Percentiles rank a stretch among this genome's conserved stretches.
Evolutionary conservation across 306 rosid species (phyloP).

Genomic region (Quercus cerris): DNA sequence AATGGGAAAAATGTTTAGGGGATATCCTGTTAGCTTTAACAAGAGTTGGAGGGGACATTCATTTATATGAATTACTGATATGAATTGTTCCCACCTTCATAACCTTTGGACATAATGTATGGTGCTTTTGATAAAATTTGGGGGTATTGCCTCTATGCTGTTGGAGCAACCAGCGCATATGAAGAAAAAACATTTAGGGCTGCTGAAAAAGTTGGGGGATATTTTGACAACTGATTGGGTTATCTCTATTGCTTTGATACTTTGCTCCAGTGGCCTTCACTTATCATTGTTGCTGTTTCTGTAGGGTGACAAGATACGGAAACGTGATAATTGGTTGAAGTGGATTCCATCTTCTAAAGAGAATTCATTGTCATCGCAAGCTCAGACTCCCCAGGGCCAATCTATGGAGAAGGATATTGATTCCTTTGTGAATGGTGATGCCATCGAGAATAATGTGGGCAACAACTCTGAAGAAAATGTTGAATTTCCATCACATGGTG

Average conservation of each 20-base stretch:
- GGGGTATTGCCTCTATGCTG: background rate
- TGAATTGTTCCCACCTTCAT: background rate
- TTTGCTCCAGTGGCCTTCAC: slow-evolving; percentile 14
- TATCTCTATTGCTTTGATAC: background rate
- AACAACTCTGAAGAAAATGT: slow-evolving; percentile 31
- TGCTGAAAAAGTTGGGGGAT: slow-evolving; percentile 13
- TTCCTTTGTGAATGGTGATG: slow-evolving; percentile 29
- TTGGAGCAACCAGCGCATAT: background rate
- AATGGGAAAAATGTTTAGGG: background rate
- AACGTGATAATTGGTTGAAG: slow-evolving; percentile 66
- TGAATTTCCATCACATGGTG: slow-evolving; percentile 27
- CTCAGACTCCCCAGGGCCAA: slow-evolving; percentile 32
- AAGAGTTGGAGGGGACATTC: background rate
- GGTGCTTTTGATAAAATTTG: background rate
- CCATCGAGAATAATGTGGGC: slow-evolving; percentile 30
- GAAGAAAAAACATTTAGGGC: slow-evolving; percentile 1
- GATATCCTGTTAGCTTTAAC: background rate
- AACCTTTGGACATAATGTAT: background rate
- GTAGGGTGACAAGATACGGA: slow-evolving; percentile 78
- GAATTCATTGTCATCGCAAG: slow-evolving; percentile 35
- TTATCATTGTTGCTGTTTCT: slow-evolving; percentile 17
- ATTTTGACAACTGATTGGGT: background rate
- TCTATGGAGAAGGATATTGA: slow-evolving; percentile 25
- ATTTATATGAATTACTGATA: background rate
- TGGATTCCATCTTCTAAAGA: slow-evolving; percentile 60